A percentile compares a stretch with the other conserved stretches of the same genome.
Conservation (phyloP, 176 grass and related monocot genomes). For the Ananas comosus region DNA sequence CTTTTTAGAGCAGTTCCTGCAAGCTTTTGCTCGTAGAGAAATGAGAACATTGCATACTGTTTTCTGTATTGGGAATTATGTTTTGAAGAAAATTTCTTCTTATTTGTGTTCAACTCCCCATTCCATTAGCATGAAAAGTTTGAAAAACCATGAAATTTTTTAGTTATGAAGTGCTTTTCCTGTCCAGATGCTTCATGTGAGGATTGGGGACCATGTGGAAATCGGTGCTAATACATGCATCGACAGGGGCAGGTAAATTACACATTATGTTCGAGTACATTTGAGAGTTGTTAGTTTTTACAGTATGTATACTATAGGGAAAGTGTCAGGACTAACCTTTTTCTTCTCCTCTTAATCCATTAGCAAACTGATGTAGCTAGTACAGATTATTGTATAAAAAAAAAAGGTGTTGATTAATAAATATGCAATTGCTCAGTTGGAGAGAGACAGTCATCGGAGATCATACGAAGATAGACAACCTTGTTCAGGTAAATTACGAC, state of each 20-base stretch:
- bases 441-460: conserved; percentile 75
- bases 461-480: conserved; percentile 93
- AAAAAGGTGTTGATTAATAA: neutral
- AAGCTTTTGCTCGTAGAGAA: too few relatives aligned
- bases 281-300: neutral
- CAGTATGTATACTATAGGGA: neutral
- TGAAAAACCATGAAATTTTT: neutral
- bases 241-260: conserved; percentile 77
- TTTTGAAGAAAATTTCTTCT: neutral
- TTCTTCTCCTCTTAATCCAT: neutral
- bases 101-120: neutral
- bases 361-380: conserved; percentile 5
- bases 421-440: conserved; percentile 43
- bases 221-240: conserved; percentile 92
- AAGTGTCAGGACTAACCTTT: neutral
- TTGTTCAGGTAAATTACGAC: conserved; percentile 54
- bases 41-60: too few relatives aligned
- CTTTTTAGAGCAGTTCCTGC: too few relatives aligned
- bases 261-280: conserved; percentile 9
- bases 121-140: neutral
- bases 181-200: conserved; percentile 44
- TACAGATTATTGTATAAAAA: conserved; percentile 10
- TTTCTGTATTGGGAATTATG: too few relatives aligned
- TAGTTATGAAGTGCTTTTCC: conserved; percentile 5
- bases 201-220: conserved; percentile 74